These are phyloP conservation scores for Talaromyces sp. DNA, from an alignment of 2,329 filamentous ascomycete genomes.

Conservation along the genomic window DNA sequence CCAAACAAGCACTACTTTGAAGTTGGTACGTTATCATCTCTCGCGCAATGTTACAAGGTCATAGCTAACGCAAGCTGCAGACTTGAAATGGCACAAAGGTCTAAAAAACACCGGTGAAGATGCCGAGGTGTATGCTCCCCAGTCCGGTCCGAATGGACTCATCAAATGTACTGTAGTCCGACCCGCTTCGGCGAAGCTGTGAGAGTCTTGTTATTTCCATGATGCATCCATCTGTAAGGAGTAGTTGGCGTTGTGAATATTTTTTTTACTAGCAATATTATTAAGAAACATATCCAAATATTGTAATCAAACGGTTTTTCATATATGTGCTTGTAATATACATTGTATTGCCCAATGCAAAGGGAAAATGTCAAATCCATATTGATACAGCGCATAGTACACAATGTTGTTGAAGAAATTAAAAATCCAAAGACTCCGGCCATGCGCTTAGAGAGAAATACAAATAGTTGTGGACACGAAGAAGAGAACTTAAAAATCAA, in stretches of 20 bases:
- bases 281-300: background rate
- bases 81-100: slow-evolving; percentile 94
- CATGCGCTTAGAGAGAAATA: slow-evolving; percentile 32
- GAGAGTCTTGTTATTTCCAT: slow-evolving; percentile 11
- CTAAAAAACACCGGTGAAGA: slow-evolving; percentile 92
- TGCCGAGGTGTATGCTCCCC: slow-evolving; percentile 91
- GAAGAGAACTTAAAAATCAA: slow-evolving; percentile 7
- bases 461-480: slow-evolving; percentile 12
- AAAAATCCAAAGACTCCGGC: slow-evolving; percentile 30
- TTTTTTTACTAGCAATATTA: slow-evolving; percentile 13
- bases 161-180: slow-evolving; percentile 80
- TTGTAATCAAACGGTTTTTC: background rate
- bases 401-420: slow-evolving; percentile 3
- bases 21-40: slow-evolving; percentile 49
- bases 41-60: background rate
- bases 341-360: slow-evolving; percentile 1
- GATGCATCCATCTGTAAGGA: background rate
- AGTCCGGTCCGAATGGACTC: slow-evolving; percentile 87
- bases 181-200: slow-evolving; percentile 28
- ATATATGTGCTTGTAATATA: slow-evolving; percentile 7
- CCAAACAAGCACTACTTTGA: slow-evolving; percentile 99
- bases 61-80: slow-evolving; percentile 40
- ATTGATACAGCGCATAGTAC: background rate
- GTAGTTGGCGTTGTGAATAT: slow-evolving; percentile 9
- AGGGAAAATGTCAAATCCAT: background rate